phyloP scores from a whole-genome alignment of 441 rosid genomes.

The Eutrema salsugineum region DNA sequence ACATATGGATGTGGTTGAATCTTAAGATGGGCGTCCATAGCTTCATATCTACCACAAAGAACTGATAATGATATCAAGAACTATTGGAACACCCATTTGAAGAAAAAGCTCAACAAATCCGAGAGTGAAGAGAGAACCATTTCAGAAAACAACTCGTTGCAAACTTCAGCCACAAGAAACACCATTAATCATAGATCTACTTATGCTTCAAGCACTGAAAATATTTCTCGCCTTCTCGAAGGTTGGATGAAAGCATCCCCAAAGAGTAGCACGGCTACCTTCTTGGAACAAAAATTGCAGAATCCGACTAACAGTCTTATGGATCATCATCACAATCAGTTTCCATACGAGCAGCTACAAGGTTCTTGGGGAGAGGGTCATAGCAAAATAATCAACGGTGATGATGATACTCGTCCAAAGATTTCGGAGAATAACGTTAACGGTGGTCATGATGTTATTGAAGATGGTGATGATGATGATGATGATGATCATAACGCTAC shows the following conservation, averaged over 20 bases:
- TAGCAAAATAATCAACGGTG: background rate
- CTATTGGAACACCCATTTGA: conserved; percentile 96
- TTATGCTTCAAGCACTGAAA: conserved; percentile 92
- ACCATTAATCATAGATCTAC: conserved; percentile 36
- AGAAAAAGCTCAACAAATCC: conserved; percentile 82
- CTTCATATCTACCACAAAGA: conserved; percentile 92
- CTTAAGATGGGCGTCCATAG: conserved; percentile 96
- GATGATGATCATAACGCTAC: conserved; percentile 29
- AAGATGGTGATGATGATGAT: conserved; percentile 29
- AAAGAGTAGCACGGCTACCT: conserved; percentile 19
- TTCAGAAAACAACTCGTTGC: conserved; percentile 26
- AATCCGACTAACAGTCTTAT: background rate
- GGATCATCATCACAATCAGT: conserved; percentile 6
- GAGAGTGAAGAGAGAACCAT: conserved; percentile 31
- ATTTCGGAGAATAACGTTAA: conserved; percentile 9
- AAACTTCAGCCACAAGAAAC: conserved; percentile 27
- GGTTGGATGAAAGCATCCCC: conserved; percentile 96
- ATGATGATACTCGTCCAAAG: conserved; percentile 13
- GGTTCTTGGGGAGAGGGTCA: conserved; percentile 29
- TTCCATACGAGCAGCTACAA: conserved; percentile 18
- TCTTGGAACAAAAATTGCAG: conserved; percentile 2
- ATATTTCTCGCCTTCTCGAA: conserved; percentile 90
- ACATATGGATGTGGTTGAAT: background rate
- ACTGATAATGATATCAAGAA: conserved; percentile 97
- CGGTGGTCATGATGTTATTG: conserved; percentile 29